These are phyloP conservation scores for Aquilaria sinensis DNA, from an alignment of 345 rosid genomes.

Conservation along the genomic window DNA sequence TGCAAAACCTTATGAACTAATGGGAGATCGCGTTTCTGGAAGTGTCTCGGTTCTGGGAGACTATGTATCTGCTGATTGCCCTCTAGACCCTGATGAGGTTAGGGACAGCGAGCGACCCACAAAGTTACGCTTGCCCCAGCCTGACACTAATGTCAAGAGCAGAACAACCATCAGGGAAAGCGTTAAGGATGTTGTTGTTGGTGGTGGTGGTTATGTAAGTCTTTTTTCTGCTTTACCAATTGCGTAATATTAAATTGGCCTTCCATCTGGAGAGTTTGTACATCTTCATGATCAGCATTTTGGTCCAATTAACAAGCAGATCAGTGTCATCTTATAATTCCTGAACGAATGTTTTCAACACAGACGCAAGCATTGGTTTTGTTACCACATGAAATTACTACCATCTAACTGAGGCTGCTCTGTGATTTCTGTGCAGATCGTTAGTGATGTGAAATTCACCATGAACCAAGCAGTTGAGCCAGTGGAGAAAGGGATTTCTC, in stretches of 20 bases:
- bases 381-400: not conserved
- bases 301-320: too few relatives aligned
- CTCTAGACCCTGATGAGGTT: constrained; percentile 94
- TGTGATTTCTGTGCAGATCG: constrained; percentile 53
- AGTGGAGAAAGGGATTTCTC: constrained; percentile 88
- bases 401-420: constrained; percentile 13
- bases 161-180: constrained; percentile 93
- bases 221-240: constrained; percentile 8
- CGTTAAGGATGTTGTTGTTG: constrained; percentile 85
- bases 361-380: too few relatives aligned
- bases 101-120: constrained; percentile 97
- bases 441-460: constrained; percentile 85
- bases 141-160: constrained; percentile 58
- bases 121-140: constrained; percentile 89
- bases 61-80: constrained; percentile 88
- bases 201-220: constrained; percentile 93
- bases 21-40: constrained; percentile 85
- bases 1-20: constrained; percentile 75
- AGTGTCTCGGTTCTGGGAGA: constrained; percentile 90
- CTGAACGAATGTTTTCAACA: too few relatives aligned
- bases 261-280: not conserved
- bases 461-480: constrained; percentile 98
- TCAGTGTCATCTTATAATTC: too few relatives aligned
- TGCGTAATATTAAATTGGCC: not conserved
- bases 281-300: too few relatives aligned